Percentiles rank a stretch among this genome's conserved stretches.
Conservation (phyloP, 2,329 filamentous ascomycete genomes). For the Pestalotiopsis fici region DNA sequence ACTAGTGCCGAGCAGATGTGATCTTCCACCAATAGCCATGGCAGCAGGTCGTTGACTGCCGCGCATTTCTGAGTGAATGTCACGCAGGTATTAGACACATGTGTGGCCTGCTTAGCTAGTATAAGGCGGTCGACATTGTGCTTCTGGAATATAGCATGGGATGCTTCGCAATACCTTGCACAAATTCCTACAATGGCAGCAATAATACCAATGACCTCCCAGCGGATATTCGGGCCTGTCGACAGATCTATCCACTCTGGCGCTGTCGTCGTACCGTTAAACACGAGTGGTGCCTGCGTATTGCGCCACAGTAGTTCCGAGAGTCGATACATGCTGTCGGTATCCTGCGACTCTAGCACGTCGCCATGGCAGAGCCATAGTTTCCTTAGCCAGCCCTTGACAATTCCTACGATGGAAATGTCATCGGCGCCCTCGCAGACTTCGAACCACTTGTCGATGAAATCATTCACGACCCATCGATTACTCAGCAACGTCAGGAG, state of each 20-base stretch:
- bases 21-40: slow-evolving; percentile 31
- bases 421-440: slow-evolving; percentile 25
- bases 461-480: slow-evolving; percentile 25
- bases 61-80: slow-evolving; percentile 33
- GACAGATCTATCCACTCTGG: slow-evolving; percentile 26
- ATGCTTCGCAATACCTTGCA: slow-evolving; percentile 24
- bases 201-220: slow-evolving; percentile 35
- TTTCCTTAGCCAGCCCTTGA: slow-evolving; percentile 32
- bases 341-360: slow-evolving; percentile 29
- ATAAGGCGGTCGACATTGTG: slow-evolving; percentile 24
- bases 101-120: slow-evolving; percentile 27
- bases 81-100: slow-evolving; percentile 28
- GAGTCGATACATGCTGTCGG: slow-evolving; percentile 30
- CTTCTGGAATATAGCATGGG: slow-evolving; percentile 26
- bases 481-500: slow-evolving; percentile 32
- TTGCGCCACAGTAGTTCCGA: slow-evolving; percentile 35
- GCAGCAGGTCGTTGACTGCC: slow-evolving; percentile 29
- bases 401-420: slow-evolving; percentile 27
- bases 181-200: slow-evolving; percentile 28
- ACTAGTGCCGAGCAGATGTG: slow-evolving; percentile 19
- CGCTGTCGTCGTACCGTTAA: slow-evolving; percentile 27
- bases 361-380: slow-evolving; percentile 27
- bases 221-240: slow-evolving; percentile 31
- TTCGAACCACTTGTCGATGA: slow-evolving; percentile 29
- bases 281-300: slow-evolving; percentile 27